Evolutionary conservation across 2,329 filamentous ascomycete species (phyloP).

Genomic region (Westerdykella ornata): DNA sequence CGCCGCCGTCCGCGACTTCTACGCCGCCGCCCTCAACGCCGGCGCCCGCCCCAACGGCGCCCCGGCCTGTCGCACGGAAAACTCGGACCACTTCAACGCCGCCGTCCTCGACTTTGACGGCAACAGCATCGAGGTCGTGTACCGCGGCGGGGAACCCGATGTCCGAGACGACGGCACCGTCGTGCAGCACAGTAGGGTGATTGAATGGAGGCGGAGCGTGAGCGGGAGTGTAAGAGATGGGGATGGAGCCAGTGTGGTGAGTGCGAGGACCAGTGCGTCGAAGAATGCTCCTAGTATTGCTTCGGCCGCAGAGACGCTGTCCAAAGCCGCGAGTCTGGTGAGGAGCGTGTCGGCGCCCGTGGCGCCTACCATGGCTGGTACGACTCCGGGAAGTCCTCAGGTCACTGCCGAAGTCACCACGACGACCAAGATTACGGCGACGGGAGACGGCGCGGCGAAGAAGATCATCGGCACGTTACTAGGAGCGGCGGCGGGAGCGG

Average conservation of each 20-base stretch:
- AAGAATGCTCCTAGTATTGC: slow-evolving; percentile 17
- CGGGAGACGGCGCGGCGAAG: slow-evolving; percentile 49
- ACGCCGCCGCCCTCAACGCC: slow-evolving; percentile 61
- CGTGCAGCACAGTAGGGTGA: slow-evolving; percentile 40
- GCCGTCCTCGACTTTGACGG: slow-evolving; percentile 71
- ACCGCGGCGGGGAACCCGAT: slow-evolving; percentile 41
- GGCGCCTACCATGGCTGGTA: slow-evolving; percentile 13
- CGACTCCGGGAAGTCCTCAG: slow-evolving; percentile 14
- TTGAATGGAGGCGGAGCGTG: slow-evolving; percentile 36
- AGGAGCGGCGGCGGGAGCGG: slow-evolving; percentile 71
- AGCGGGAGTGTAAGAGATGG: slow-evolving; percentile 27
- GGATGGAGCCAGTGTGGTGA: slow-evolving; percentile 21
- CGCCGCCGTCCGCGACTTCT: slow-evolving; percentile 63
- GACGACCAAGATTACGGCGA: slow-evolving; percentile 15
- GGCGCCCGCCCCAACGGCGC: slow-evolving; percentile 54
- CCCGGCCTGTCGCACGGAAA: slow-evolving; percentile 48
- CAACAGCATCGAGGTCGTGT: slow-evolving; percentile 75
- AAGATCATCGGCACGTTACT: slow-evolving; percentile 68
- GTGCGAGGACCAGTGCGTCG: slow-evolving; percentile 20
- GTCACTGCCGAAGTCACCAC: slow-evolving; percentile 6
- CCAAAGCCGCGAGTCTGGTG: slow-evolving; percentile 23
- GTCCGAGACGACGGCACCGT: slow-evolving; percentile 37
- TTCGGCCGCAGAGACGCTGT: slow-evolving; percentile 12
- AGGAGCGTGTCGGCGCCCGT: slow-evolving; percentile 32
- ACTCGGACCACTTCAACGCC: slow-evolving; percentile 55